Evolutionary conservation across 2,329 filamentous ascomycete species (phyloP).

Genomic region (Bimuria novae-zelandiae): DNA sequence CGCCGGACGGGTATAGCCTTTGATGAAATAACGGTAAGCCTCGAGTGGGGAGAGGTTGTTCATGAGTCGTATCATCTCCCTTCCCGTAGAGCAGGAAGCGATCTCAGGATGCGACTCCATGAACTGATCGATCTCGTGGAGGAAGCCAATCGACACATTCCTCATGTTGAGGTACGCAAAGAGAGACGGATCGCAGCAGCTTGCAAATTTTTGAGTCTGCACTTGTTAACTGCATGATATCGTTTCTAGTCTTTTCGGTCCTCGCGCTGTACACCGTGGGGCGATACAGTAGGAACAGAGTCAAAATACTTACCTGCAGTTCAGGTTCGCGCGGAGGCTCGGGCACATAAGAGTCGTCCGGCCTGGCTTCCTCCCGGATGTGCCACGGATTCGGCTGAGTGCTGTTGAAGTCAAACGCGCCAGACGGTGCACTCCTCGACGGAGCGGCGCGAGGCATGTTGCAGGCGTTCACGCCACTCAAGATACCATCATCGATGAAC

Average conservation of each 20-base stretch:
- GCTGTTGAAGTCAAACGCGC: conserved; percentile 24
- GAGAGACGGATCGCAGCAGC: conserved; percentile 21
- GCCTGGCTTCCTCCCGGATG: background rate
- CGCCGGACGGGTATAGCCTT: conserved; percentile 33
- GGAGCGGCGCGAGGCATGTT: background rate
- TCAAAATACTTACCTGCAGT: conserved; percentile 2
- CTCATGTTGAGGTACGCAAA: conserved; percentile 21
- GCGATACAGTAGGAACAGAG: background rate
- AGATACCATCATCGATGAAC: background rate
- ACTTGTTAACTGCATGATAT: conserved; percentile 2
- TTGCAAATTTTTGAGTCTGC: conserved; percentile 19
- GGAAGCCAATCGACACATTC: conserved; percentile 24
- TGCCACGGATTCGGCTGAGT: conserved; percentile 19
- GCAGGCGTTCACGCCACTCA: background rate
- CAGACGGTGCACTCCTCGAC: background rate
- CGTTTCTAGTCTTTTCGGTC: background rate
- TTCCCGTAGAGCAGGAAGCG: conserved; percentile 14
- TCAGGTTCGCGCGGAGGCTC: background rate
- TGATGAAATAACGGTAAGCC: conserved; percentile 32
- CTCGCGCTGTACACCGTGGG: background rate
- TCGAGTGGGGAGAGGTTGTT: conserved; percentile 22
- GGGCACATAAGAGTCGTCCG: background rate
- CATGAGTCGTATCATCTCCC: conserved; percentile 15
- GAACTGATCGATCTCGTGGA: conserved; percentile 33
- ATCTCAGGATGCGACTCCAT: conserved; percentile 27